Evolutionary conservation across 1,284 basidiomycete species (phyloP).

Genomic region (Apiotrichum mycotoxinovorans): DNA sequence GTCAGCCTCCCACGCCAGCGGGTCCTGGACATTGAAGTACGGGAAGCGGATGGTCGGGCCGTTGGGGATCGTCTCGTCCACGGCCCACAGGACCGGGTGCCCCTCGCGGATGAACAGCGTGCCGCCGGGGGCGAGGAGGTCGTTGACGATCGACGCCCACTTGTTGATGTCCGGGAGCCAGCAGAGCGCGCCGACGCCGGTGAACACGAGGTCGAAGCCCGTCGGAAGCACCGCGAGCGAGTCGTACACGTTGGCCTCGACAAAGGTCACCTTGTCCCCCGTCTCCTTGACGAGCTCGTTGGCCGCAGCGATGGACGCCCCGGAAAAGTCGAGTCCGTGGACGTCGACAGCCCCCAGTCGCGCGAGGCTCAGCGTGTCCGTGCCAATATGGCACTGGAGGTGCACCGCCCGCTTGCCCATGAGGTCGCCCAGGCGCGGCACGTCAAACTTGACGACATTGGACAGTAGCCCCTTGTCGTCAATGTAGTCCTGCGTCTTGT

Average conservation of each 20-base stretch:
- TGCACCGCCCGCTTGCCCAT: not conserved
- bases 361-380: constrained; percentile 9
- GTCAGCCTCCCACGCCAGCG: not conserved
- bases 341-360: constrained; percentile 4
- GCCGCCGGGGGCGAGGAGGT: constrained; percentile 4
- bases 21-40: not conserved
- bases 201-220: constrained; percentile 8
- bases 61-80: constrained; percentile 1
- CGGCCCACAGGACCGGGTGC: constrained; percentile 4
- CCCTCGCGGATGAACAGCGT: constrained; percentile 6
- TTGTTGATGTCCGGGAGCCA: constrained; percentile 5
- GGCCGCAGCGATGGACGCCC: not conserved
- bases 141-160: not conserved
- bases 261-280: not conserved
- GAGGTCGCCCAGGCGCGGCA: constrained; percentile 4
- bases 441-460: constrained; percentile 6
- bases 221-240: not conserved
- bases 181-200: constrained; percentile 10
- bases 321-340: constrained; percentile 4
- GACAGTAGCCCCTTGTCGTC: constrained; percentile 1
- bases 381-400: constrained; percentile 12
- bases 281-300: not conserved
- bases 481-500: not conserved
- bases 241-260: constrained; percentile 7
- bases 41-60: constrained; percentile 4